A percentile compares a stretch with the other conserved stretches of the same genome.
These are phyloP conservation scores for Gossypium arboreum DNA, from an alignment of 345 rosid species.

Conservation along the genomic window DNA sequence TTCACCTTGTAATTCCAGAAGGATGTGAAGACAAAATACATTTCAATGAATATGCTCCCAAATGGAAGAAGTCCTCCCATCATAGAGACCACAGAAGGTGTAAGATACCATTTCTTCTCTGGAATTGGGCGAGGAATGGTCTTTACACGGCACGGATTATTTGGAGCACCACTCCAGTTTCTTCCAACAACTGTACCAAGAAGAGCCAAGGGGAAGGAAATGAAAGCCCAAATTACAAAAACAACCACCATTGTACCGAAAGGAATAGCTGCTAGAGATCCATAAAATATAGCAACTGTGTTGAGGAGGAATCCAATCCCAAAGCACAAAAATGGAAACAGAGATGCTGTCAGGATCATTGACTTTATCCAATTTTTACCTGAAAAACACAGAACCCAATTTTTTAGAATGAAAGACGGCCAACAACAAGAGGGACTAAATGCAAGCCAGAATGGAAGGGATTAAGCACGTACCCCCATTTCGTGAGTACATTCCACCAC, in stretches of 20 bases:
- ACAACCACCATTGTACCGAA: slow-evolving; percentile 96
- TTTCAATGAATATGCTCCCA: slow-evolving; percentile 95
- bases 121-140: slow-evolving; percentile 96
- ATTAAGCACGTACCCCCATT: slow-evolving; percentile 69
- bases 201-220: slow-evolving; percentile 94
- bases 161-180: slow-evolving; percentile 95
- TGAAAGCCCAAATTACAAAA: slow-evolving; percentile 91
- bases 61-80: slow-evolving; percentile 97
- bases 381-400: slow-evolving; percentile 27
- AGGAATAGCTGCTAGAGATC: slow-evolving; percentile 95
- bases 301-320: slow-evolving; percentile 88
- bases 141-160: slow-evolving; percentile 96
- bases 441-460: slow-evolving; percentile 2
- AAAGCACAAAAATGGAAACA: slow-evolving; percentile 91
- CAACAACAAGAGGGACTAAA: neutral
- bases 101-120: slow-evolving; percentile 96
- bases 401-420: neutral
- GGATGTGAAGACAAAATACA: slow-evolving; percentile 93
- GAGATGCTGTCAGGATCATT: slow-evolving; percentile 92
- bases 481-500: slow-evolving; percentile 99
- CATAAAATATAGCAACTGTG: slow-evolving; percentile 85
- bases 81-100: slow-evolving; percentile 80
- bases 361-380: slow-evolving; percentile 96
- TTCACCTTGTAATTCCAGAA: slow-evolving; percentile 98
- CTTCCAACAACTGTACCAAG: slow-evolving; percentile 95